Evolutionary conservation across 345 rosid genomes (phyloP).

Genomic region (Salix arbutifolia): DNA sequence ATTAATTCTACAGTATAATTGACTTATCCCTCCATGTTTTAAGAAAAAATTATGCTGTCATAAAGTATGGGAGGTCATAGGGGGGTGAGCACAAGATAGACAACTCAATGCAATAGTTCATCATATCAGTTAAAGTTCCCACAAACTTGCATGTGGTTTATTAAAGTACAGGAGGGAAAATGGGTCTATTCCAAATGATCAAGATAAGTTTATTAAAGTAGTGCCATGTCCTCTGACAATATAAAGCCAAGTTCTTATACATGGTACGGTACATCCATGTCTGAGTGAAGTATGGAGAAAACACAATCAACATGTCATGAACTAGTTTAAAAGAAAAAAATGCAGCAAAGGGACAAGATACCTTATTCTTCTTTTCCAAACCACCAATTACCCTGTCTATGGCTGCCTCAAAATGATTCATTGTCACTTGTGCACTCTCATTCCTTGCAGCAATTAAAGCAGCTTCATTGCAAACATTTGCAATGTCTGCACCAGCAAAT

Average conservation of each 20-base stretch:
- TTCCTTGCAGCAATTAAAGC: slow-evolving; percentile 87
- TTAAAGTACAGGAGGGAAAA: background rate
- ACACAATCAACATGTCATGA: background rate
- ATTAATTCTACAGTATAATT: background rate
- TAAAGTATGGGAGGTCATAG: too few relatives aligned
- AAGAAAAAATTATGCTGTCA: background rate
- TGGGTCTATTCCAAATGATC: too few relatives aligned
- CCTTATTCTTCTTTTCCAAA: slow-evolving; percentile 94
- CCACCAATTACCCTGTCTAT: slow-evolving; percentile 97
- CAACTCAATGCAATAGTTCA: background rate
- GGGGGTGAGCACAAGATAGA: too few relatives aligned
- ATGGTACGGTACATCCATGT: too few relatives aligned
- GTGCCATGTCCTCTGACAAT: too few relatives aligned
- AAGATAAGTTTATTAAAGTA: too few relatives aligned
- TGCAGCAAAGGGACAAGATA: slow-evolving; percentile 15
- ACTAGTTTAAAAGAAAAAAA: background rate
- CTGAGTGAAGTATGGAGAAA: background rate
- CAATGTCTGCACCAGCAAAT: slow-evolving; percentile 97
- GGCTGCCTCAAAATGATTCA: slow-evolving; percentile 91
- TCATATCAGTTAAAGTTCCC: background rate
- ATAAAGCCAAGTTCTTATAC: too few relatives aligned
- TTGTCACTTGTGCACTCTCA: slow-evolving; percentile 46
- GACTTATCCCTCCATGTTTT: background rate
- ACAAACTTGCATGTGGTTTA: too few relatives aligned
- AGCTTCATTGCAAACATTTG: slow-evolving; percentile 93